Evolutionary conservation across 2,329 filamentous ascomycete genomes (phyloP).

Genomic region (Aphanoascus verrucosus): DNA sequence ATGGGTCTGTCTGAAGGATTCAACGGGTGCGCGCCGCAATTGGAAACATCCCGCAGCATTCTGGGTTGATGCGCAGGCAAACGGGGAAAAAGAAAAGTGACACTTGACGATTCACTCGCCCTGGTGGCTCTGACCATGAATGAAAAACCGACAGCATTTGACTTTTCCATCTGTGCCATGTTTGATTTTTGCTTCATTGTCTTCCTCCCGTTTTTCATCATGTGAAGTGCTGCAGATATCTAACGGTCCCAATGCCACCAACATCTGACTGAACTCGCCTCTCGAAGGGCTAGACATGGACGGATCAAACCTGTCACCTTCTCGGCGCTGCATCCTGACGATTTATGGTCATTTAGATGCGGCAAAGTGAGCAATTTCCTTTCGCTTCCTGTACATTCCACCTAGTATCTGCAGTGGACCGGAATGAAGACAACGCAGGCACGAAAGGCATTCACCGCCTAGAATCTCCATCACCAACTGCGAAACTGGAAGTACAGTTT

Average conservation of each 20-base stretch:
- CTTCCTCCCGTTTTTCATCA: not conserved
- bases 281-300: not conserved
- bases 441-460: not conserved
- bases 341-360: not conserved
- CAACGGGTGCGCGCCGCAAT: not conserved
- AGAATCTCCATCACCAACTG: not conserved
- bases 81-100: not conserved
- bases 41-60: not conserved
- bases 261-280: not conserved
- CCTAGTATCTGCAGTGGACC: not conserved
- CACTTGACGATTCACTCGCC: not conserved
- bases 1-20: not conserved
- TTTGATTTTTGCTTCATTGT: constrained; percentile 5
- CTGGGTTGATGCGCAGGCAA: not conserved
- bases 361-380: not conserved
- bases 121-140: not conserved
- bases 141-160: not conserved
- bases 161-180: not conserved
- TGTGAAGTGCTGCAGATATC: not conserved
- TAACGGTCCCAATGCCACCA: not conserved
- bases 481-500: not conserved
- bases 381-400: not conserved
- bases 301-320: not conserved
- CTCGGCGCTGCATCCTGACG: not conserved
- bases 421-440: not conserved